Conservation (phyloP, 805 yeast species). For the Teunomyces funiuensis region DNA sequence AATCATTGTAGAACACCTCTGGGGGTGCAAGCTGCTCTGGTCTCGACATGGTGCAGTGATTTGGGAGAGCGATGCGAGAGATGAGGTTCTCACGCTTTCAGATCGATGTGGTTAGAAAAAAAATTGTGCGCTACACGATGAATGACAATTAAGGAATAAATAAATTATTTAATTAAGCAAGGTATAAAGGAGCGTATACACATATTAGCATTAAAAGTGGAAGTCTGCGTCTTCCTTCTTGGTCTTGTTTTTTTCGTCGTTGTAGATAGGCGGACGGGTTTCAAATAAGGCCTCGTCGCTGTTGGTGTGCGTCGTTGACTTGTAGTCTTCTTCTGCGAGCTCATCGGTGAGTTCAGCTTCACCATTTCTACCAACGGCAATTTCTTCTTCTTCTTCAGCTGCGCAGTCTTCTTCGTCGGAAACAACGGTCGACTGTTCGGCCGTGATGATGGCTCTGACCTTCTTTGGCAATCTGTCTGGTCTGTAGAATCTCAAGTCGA, state of each 20-base stretch:
- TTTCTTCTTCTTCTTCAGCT: slow-evolving; percentile 6
- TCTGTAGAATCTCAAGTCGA: slow-evolving; percentile 76
- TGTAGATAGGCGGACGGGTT: not conserved
- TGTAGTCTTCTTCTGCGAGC: not conserved
- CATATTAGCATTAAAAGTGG: slow-evolving; percentile 4
- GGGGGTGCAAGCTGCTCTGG: slow-evolving; percentile 98
- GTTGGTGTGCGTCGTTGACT: slow-evolving; percentile 1
- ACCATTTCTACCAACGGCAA: not conserved
- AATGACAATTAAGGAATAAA: not conserved
- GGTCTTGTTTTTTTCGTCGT: not conserved
- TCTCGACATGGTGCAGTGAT: slow-evolving; percentile 65
- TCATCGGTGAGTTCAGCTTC: slow-evolving; percentile 3
- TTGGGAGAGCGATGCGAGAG: not conserved
- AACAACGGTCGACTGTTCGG: slow-evolving; percentile 33
- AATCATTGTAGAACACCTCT: slow-evolving; percentile 88
- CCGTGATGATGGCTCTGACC: slow-evolving; percentile 42
- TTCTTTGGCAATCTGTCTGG: slow-evolving; percentile 56
- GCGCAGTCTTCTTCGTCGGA: slow-evolving; percentile 10
- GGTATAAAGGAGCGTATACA: not conserved
- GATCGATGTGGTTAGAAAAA: slow-evolving; percentile 1
- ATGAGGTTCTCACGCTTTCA: not conserved
- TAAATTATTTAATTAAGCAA: not conserved
- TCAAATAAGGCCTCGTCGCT: slow-evolving; percentile 2
- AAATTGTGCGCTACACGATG: not conserved
- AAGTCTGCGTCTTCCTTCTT: slow-evolving; percentile 7